Evolutionary conservation across 768 basidiomycete species (phyloP), one percentile per base, ranked within the genome.

Genomic region (Chlorophyllum brunneum): DNA sequence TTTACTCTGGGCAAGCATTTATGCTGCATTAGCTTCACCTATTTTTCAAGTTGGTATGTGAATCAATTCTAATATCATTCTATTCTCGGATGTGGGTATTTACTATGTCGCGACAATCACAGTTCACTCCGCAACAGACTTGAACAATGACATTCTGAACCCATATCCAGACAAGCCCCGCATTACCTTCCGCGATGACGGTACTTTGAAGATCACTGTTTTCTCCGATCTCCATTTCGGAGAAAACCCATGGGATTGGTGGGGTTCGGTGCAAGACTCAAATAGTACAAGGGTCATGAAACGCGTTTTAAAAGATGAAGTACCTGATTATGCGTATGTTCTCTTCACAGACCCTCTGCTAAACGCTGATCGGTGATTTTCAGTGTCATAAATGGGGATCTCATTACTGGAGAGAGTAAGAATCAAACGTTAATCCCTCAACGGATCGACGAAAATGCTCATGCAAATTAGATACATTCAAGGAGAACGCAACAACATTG

Each of bases 171-270:
- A 53, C 4, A 74, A 74, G 47, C 67, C 67, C 2, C 77, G 78
- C 10, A 55, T 88, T 13, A 74, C 71, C 1, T 89, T 88, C 65
- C 69, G 71, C 6, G 26, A 63, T 0, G 77, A 85, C 61, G 82
- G 81, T 2, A 79, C 79, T 1, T 86, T 90, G 74, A 88, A 86
- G 65, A 58, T 90, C 40, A 84, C 81, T 11, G 73, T 88, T 5
- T 87, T 89, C 63, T 86, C 85, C 5, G 88, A 90, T 58, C 65
- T 88, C 26, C 87, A 89, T 61, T 88, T 76, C 55, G 87, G 88
- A 23, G 87, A 89, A 65, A 83, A 86, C 58, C 83, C 85, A 6
- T 84, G 82, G 80, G 82, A 82, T 48, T 63, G 54, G 6, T 85
- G 83, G 80, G 86, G 87, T 0, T 81, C 81, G 16, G 68, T 75